Conservation (phyloP, 768 basidiomycete species). For the Suillus discolor region DNA sequence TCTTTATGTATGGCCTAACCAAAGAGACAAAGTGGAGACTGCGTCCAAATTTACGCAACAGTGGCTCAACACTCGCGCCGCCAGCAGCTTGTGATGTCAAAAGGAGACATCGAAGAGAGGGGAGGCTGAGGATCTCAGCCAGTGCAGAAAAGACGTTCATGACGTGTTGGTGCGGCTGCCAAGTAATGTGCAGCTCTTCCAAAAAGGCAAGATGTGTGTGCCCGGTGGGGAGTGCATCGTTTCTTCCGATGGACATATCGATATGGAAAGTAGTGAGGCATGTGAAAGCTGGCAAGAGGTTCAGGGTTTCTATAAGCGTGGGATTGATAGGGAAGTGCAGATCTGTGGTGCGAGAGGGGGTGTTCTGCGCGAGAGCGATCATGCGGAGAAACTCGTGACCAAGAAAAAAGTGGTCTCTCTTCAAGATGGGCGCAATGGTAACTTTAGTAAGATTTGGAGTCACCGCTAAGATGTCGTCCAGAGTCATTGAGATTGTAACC, state of each 20-base stretch:
- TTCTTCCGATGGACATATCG: neutral
- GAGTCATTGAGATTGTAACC: neutral
- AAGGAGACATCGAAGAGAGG: neutral
- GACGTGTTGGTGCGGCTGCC: neutral
- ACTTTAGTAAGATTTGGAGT: neutral
- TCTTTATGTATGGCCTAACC: neutral
- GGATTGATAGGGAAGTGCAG: neutral
- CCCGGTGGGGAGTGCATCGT: neutral
- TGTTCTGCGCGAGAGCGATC: neutral
- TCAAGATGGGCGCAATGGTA: neutral
- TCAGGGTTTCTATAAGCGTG: neutral
- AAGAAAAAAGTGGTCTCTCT: neutral
- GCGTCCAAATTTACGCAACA: neutral
- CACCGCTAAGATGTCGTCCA: neutral
- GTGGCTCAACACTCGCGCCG: neutral
- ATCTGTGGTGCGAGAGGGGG: neutral
- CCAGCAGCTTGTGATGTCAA: neutral
- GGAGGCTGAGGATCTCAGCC: neutral
- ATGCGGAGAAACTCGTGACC: neutral
- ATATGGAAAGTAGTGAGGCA: neutral
- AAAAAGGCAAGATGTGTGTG: neutral
- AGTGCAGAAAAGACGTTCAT: neutral
- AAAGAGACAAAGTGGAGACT: neutral
- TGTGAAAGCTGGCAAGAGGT: neutral
- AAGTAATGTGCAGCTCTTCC: neutral